Evolutionary conservation across 2,329 filamentous ascomycete genomes (phyloP).

Genomic region (Cryphonectria nitschkei): DNA sequence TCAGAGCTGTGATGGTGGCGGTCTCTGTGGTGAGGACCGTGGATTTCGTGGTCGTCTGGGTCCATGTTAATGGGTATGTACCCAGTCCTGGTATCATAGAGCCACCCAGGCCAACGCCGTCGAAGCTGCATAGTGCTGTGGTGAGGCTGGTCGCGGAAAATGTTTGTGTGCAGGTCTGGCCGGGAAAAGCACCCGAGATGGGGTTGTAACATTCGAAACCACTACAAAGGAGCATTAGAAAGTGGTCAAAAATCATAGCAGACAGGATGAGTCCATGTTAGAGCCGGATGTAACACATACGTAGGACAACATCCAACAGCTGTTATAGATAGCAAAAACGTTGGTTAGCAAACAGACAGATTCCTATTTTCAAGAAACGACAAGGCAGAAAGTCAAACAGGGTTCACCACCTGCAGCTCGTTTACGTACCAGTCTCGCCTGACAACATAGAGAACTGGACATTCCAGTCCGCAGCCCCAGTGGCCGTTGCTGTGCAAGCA

Average conservation of each 20-base stretch:
- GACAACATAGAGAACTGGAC: slow-evolving; percentile 14
- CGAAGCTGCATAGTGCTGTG: slow-evolving; percentile 3
- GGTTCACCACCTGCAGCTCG: no score
- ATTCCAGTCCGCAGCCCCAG: slow-evolving; percentile 7
- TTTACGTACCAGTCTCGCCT: slow-evolving; percentile 10
- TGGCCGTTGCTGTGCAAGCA: slow-evolving; percentile 17
- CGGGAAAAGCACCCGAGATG: not conserved
- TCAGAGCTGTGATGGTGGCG: slow-evolving; percentile 10
- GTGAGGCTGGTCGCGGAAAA: slow-evolving; percentile 3
- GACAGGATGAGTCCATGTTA: not conserved
- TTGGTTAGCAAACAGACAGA: not conserved
- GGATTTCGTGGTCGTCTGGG: not conserved
- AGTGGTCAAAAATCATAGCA: not conserved
- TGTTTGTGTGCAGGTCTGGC: slow-evolving; percentile 3
- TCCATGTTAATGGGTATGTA: slow-evolving; percentile 1
- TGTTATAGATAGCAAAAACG: not conserved
- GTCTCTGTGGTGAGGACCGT: slow-evolving; percentile 4
- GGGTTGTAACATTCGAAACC: slow-evolving; percentile 9
- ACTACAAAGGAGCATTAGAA: not conserved
- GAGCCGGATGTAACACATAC: not conserved
- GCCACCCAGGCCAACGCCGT: not conserved
- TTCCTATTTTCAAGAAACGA: no score
- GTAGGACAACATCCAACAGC: slow-evolving; percentile 11
- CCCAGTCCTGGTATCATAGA: slow-evolving; percentile 2
- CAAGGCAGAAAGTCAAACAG: no score